A percentile compares a stretch with the other conserved stretches of the same genome.
Evolutionary conservation across 441 rosid species (phyloP).

Genomic region (Euphorbia corollata): DNA sequence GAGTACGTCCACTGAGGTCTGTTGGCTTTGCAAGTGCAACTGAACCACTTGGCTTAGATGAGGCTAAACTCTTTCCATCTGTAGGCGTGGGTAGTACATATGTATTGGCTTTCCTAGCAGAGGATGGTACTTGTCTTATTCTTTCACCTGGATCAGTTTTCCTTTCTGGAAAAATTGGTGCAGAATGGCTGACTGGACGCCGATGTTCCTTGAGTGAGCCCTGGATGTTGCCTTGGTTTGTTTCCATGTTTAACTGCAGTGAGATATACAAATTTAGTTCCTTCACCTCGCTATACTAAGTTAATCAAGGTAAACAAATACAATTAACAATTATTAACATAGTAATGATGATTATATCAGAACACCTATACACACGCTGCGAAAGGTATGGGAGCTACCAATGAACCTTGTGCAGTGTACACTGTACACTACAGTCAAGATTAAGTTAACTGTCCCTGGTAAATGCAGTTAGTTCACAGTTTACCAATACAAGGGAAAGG

Average conservation of each 20-base stretch:
- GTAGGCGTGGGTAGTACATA: slow-evolving; percentile 80
- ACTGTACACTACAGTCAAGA: not conserved
- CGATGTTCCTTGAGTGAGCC: slow-evolving; percentile 37
- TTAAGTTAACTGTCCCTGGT: not conserved
- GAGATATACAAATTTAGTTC: slow-evolving; percentile 6
- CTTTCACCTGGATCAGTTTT: slow-evolving; percentile 56
- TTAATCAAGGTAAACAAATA: slow-evolving; percentile 3
- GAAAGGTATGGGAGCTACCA: not conserved
- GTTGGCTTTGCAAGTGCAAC: slow-evolving; percentile 38
- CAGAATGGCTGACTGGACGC: slow-evolving; percentile 60
- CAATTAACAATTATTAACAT: not conserved
- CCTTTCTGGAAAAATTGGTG: slow-evolving; percentile 75
- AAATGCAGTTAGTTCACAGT: not conserved
- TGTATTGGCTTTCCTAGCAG: slow-evolving; percentile 41
- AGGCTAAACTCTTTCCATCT: slow-evolving; percentile 37
- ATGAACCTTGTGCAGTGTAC: not conserved
- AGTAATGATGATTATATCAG: not conserved
- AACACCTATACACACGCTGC: not conserved
- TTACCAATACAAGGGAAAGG: slow-evolving; percentile 15
- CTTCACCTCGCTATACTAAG: not conserved
- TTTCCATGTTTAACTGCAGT: slow-evolving; percentile 46
- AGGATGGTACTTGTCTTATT: slow-evolving; percentile 44
- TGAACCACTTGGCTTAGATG: slow-evolving; percentile 39
- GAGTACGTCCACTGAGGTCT: slow-evolving; percentile 36
- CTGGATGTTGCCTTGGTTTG: slow-evolving; percentile 38